Conservation (phyloP, 2,329 filamentous ascomycete species). For the Aspergillus intermedius region DNA sequence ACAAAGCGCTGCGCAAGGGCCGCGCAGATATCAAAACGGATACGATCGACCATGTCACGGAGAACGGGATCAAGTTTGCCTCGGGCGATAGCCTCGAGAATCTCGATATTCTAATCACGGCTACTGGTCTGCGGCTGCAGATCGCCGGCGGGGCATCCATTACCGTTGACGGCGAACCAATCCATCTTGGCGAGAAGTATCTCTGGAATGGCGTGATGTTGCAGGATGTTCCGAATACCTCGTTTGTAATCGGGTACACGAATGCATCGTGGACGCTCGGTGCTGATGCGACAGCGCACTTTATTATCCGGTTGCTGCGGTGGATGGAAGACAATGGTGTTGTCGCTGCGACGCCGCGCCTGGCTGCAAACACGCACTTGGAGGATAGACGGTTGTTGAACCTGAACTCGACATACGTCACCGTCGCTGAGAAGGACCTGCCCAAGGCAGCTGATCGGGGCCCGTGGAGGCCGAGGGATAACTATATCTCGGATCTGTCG, state of each 20-base stretch:
- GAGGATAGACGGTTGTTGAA: constrained; percentile 28
- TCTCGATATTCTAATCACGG: constrained; percentile 40
- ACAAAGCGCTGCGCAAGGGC: constrained; percentile 45
- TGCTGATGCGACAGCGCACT: constrained; percentile 37
- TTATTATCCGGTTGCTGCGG: constrained; percentile 33
- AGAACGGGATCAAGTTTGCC: constrained; percentile 44
- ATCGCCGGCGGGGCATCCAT: constrained; percentile 32
- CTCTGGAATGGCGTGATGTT: constrained; percentile 41
- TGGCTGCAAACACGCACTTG: constrained; percentile 15
- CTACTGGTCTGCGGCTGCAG: constrained; percentile 38
- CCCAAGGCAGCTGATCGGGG: constrained; percentile 34
- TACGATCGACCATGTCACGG: constrained; percentile 46
- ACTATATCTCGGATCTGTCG: constrained; percentile 35
- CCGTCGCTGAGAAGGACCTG: constrained; percentile 24
- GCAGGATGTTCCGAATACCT: constrained; percentile 39
- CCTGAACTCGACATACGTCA: constrained; percentile 37
- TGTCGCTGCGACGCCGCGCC: constrained; percentile 22
- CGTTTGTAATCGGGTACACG: constrained; percentile 38
- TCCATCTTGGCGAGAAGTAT: constrained; percentile 30
- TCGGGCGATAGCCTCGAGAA: constrained; percentile 34
- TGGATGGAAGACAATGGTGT: constrained; percentile 22
- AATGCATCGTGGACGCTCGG: constrained; percentile 42
- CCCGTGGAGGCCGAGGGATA: constrained; percentile 35
- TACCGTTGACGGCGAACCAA: constrained; percentile 31
- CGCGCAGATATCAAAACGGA: constrained; percentile 51